Evolutionary conservation across 306 rosid species (phyloP).

Genomic region (Ammopiptanthus mongolicus): DNA sequence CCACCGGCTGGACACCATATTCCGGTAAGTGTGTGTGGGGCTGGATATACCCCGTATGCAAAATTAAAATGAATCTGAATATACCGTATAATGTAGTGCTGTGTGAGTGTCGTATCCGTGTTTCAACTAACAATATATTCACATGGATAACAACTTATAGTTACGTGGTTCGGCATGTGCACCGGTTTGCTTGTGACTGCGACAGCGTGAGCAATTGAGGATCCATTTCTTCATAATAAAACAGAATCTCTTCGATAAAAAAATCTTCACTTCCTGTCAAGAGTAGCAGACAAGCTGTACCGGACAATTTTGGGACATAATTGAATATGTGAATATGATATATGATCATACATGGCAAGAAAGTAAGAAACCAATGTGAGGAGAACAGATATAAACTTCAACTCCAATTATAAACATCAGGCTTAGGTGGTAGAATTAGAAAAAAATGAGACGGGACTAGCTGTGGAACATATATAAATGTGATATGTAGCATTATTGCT

Average conservation of each 20-base stretch:
- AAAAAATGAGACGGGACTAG: too few relatives aligned
- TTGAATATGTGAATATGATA: constrained; percentile 2
- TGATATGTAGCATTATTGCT: too few relatives aligned
- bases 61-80: too few relatives aligned
- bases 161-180: constrained; percentile 26
- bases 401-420: too few relatives aligned
- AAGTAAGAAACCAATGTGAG: background rate
- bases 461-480: too few relatives aligned
- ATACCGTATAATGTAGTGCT: too few relatives aligned
- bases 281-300: background rate
- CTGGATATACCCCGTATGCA: too few relatives aligned
- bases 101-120: too few relatives aligned
- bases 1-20: too few relatives aligned
- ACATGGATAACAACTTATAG: constrained; percentile 18
- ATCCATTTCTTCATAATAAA: constrained; percentile 11
- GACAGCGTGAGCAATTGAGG: constrained; percentile 24
- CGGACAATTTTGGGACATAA: background rate
- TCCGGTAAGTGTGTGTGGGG: too few relatives aligned
- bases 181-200: constrained; percentile 1
- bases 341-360: background rate
- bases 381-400: background rate
- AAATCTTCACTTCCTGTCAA: background rate
- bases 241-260: constrained; percentile 18
- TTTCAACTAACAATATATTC: too few relatives aligned
- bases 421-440: too few relatives aligned